Base-by-base conservation (phyloP, 75 land plant species). In the Pseudotsuga menziesii region DNA sequence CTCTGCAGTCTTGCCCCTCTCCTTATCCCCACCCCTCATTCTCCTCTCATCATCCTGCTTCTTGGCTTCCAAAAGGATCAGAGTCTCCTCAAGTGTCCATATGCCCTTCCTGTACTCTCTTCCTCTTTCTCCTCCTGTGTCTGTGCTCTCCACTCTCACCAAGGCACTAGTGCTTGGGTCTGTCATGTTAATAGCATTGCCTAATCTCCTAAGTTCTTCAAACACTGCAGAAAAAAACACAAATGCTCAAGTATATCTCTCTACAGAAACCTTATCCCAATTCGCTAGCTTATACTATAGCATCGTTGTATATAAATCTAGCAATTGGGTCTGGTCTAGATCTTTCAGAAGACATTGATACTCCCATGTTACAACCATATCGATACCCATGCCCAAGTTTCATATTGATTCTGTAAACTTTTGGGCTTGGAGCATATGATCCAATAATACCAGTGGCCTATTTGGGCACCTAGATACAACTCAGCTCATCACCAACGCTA, bases 81-180 rank as follows among this genome's bases (percentile, higher is more conserved):
- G 57, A 11, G 92, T 89, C 80, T 92, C 94, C 6, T 81, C 78
- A 23, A 89, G 55, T 12, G 92, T 89, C 94, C 94, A 92, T 76
- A 89, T 91, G 63, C 89, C 91, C 82, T 85, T 89, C 48, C 91
- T 79, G 72, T 91, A 91, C 41, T 89, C 94, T 70, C 91, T 83
- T 69, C 27, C 63, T 44, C 59, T 58, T 57, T 75, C 64, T 27
- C 79, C 71, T 56, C 75, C 79, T 62, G 39, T 77, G 39, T 58
- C 75, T 39, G 72, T 41, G 22, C 41, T 69, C 14, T 74, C 75
- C 59, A 74, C 75, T 27, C 56, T 56, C 26, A 74, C 27, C 19
- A 74, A 16, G 36, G 59, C 59, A 52, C 59, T 56, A 15, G 67
- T 25, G 59, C 29, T 56, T 52, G 75, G 75, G 59, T 74, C 75